Base-by-base conservation (phyloP, 2,329 filamentous ascomycete genomes). In the Xenoacremonium recifei region DNA sequence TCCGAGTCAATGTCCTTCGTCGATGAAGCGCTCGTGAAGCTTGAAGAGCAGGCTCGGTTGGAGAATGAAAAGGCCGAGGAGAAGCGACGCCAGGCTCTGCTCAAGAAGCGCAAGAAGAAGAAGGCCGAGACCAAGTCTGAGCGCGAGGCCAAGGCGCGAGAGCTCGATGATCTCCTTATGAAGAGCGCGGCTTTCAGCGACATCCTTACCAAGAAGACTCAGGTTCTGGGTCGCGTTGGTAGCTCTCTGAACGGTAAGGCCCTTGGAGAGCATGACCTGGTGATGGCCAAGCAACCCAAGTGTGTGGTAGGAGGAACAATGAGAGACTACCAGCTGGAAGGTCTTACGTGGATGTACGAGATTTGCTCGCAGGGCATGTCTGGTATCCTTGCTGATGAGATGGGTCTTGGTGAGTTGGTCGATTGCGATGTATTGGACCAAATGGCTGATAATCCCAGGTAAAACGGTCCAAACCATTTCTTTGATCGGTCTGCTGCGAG, bases 291-390 rank as follows among this genome's bases (percentile, higher is more conserved):
- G 48, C 93, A 99, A 60, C 93, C 93, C 0, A 83, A 85, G 49
- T 82, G 90, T 44, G 82, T 99, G 55, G 83, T 85, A 1, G 89
- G 89, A 5, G 93, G 93, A 2, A 85, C 84, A 4, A 97, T 99
- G 92, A 77, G 91, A 15, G 86, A 88, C 48, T 99, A 99, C 60
- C 93, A 99, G 57, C 70, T 99, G 0, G 92, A 97, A 61, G 93
- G 93, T 0, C 66, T 99, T 1, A 95, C 95, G 1, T 99, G 93
- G 93, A 84, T 99, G 72, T 95, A 87, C 55, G 89, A 96, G 72
- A 79, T 82, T 39, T 80, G 77, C 42, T 67, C 75, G 3, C 93
- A 96, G 57, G 91, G 91, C 10, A 79, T 96, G 64, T 95, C 89
- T 51, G 91, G 91, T 2, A 96, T 96, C 43, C 64, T 96, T 21